Base-by-base conservation (phyloP, 2,329 filamentous ascomycete species). In the Diaporthe amygdali region DNA sequence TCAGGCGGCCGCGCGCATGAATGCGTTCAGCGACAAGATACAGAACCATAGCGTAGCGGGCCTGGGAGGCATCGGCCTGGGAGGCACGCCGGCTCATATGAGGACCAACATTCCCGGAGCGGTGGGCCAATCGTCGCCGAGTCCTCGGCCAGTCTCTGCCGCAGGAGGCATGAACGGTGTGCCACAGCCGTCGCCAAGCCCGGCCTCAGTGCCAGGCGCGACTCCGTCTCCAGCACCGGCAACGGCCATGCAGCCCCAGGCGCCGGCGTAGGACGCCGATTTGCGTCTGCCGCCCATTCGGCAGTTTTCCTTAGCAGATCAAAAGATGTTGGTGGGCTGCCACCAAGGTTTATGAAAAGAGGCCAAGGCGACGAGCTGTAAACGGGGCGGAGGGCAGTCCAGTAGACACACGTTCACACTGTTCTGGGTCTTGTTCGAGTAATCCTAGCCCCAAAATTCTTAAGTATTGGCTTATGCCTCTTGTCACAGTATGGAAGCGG, bases 11-110 rank as follows among this genome's bases (percentile, higher is more conserved):
- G 68, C 64, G 6, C 71, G 68, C 2, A 68, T 71, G 32, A 72
- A 55, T 17, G 63, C 66, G 1, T 72, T 71, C n/a, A 66, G 59
- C 20, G 71, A 72, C 71, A 81, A 74, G 47, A 71, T 73, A 37
- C 68, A 72, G 39, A 15, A 89, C 80, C 67, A 94, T 20, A 71
- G 85, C 71, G 74, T 81, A 5, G 74, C 79, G 0, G 81, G 81
- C 22, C 76, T 84, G 25, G 79, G 79, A n/a, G 81, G 81, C 25
- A 81, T 83, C 25, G 81, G 82, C 0, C 74, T 82, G 10, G 79
- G 78, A 37, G 78, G 78, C 14, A 61, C 66, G n/a, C 77, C 76
- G 15, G 77, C 80, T 37, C 80, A 83, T 41, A 77, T 79, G 71
- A 75, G 78, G 39, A 80, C 84, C 46, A 82, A 82, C 27, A 83